Percentiles rank a stretch among this genome's conserved stretches.
Evolutionary conservation across 768 basidiomycete genomes (phyloP).

Genomic region (Chlorophyllum brunneum): DNA sequence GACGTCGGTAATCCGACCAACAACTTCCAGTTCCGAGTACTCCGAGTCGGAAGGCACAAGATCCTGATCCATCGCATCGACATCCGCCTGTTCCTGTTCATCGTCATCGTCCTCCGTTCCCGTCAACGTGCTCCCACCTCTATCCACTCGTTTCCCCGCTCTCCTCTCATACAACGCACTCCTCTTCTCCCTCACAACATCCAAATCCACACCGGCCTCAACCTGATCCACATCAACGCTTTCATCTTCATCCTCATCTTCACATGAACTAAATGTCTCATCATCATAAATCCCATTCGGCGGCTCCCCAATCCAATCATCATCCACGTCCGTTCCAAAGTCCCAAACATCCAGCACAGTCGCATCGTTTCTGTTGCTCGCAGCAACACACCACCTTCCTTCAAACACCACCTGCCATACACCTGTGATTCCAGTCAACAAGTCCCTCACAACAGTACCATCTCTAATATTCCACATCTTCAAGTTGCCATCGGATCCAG

Average conservation of each 20-base stretch:
- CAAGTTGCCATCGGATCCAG: slow-evolving; percentile 91
- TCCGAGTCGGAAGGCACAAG: slow-evolving; percentile 41
- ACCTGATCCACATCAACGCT: slow-evolving; percentile 23
- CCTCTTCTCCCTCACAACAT: slow-evolving; percentile 9
- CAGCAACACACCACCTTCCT: slow-evolving; percentile 91
- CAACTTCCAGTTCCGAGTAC: slow-evolving; percentile 26
- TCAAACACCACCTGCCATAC: slow-evolving; percentile 99
- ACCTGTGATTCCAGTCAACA: slow-evolving; percentile 87
- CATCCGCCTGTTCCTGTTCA: slow-evolving; percentile 54
- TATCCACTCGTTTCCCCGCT: slow-evolving; percentile 18
- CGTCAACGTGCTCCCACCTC: slow-evolving; percentile 8
- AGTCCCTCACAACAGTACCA: slow-evolving; percentile 80
- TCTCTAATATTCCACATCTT: slow-evolving; percentile 98
- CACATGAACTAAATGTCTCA: slow-evolving; percentile 43
- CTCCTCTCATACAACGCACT: slow-evolving; percentile 14
- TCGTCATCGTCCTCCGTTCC: slow-evolving; percentile 20
- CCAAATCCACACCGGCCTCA: slow-evolving; percentile 19
- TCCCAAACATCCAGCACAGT: slow-evolving; percentile 91
- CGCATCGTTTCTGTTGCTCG: slow-evolving; percentile 74
- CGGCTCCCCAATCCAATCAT: slow-evolving; percentile 83
- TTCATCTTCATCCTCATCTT: slow-evolving; percentile 46
- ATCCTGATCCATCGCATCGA: slow-evolving; percentile 76
- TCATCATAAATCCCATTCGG: slow-evolving; percentile 69
- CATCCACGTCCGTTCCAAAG: slow-evolving; percentile 71
- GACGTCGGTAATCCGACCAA: slow-evolving; percentile 12